A percentile compares a stretch with the other conserved stretches of the same genome.
Evolutionary conservation across 257 asterid genomes (phyloP).

Genomic region (Ligustrum vulgare): DNA sequence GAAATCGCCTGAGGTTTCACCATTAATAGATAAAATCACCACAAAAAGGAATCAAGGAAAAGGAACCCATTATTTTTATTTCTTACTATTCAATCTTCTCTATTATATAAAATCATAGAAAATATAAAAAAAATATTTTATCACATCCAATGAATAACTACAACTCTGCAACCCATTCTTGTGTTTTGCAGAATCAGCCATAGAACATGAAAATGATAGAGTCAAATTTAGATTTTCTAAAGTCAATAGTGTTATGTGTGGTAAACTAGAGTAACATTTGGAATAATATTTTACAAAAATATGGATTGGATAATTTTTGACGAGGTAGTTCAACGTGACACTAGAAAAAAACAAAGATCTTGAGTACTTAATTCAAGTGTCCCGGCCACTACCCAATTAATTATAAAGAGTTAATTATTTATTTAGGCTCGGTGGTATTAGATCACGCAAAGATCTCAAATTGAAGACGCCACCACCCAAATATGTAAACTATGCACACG

Average conservation of each 20-base stretch:
- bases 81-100: too few relatives aligned
- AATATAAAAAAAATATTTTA: too few relatives aligned
- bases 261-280: not conserved
- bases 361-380: not conserved
- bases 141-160: too few relatives aligned
- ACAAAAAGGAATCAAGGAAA: too few relatives aligned
- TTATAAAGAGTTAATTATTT: too few relatives aligned
- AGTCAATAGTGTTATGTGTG: not conserved
- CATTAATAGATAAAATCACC: conserved; percentile 6
- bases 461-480: not conserved
- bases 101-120: too few relatives aligned
- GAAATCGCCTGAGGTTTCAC: conserved; percentile 57
- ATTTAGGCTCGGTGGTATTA: too few relatives aligned
- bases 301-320: not conserved
- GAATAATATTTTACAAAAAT: not conserved
- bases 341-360: not conserved
- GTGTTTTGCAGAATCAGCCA: too few relatives aligned
- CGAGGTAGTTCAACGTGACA: not conserved
- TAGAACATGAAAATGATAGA: too few relatives aligned
- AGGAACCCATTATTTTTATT: too few relatives aligned
- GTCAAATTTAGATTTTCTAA: not conserved
- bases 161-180: too few relatives aligned
- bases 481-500: too few relatives aligned
- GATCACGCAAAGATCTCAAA: not conserved
- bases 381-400: not conserved